These are phyloP conservation scores for Trichosporon asahii DNA, from an alignment of 1,284 basidiomycete species.

Conservation along the genomic window DNA sequence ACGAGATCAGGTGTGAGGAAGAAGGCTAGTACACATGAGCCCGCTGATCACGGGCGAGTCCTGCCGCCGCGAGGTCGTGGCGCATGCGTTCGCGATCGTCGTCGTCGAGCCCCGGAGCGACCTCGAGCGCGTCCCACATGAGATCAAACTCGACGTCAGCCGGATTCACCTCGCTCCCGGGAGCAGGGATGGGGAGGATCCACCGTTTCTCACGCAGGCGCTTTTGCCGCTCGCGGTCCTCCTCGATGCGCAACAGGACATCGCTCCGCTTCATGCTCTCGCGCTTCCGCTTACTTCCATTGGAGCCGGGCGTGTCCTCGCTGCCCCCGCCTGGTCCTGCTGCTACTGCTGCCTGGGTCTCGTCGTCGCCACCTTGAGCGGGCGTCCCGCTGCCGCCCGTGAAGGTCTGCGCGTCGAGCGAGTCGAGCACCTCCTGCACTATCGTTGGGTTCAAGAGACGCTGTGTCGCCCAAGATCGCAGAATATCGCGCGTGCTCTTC, in stretches of 20 bases:
- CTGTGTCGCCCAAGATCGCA: conserved; percentile 80
- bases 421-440: conserved; percentile 61
- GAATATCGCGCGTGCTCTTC: conserved; percentile 55
- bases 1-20: no score
- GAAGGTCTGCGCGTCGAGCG: conserved; percentile 38
- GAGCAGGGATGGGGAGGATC: conserved; percentile 62
- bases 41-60: not conserved
- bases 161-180: conserved; percentile 52
- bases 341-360: not conserved
- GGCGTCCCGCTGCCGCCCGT: not conserved
- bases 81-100: conserved; percentile 59
- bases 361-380: not conserved
- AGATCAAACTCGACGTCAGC: conserved; percentile 88
- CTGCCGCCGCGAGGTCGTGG: not conserved
- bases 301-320: conserved; percentile 25
- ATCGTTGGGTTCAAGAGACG: conserved; percentile 73
- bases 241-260: conserved; percentile 83
- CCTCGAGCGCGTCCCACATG: conserved; percentile 68
- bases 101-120: conserved; percentile 77
- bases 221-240: conserved; percentile 91
- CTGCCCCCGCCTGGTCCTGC: not conserved
- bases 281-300: conserved; percentile 23
- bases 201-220: conserved; percentile 85
- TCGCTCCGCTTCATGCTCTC: conserved; percentile 60
- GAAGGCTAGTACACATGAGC: not conserved